phyloP scores from a whole-genome alignment of 768 basidiomycete species.

The Tylopilus plumbeoviolaceoides region DNA sequence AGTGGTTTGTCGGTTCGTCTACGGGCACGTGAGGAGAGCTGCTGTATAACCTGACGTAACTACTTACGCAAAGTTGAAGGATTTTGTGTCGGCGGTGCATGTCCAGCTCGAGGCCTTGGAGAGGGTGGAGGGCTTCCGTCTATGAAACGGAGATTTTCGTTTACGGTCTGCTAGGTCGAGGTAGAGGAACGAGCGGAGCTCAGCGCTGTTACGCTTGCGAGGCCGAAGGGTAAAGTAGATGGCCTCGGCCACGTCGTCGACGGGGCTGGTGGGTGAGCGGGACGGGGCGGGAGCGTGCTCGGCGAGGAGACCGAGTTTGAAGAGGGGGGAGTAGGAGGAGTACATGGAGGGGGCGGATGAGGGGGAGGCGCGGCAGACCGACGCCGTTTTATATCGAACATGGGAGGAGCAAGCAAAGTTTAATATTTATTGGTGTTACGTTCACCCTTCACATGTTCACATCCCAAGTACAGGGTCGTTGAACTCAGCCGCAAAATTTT shows the following conservation, averaged over 20 bases:
- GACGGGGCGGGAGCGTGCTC: constrained; percentile 11
- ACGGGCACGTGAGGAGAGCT: background rate
- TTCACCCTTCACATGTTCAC: constrained; percentile 11
- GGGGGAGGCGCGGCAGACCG: background rate
- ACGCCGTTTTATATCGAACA: constrained; percentile 14
- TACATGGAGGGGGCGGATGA: constrained; percentile 5
- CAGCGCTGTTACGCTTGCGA: constrained; percentile 33
- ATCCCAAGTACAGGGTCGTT: constrained; percentile 12
- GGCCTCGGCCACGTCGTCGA: constrained; percentile 31
- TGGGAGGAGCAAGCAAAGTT: constrained; percentile 14
- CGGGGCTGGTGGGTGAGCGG: background rate
- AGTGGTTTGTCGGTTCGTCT: constrained; percentile 28
- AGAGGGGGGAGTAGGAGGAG: constrained; percentile 53
- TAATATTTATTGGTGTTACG: constrained; percentile 10
- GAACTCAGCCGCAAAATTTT: constrained; percentile 6
- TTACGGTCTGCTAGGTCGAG: constrained; percentile 61
- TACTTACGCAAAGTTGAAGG: constrained; percentile 15
- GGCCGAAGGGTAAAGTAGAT: constrained; percentile 48
- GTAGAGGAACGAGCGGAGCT: constrained; percentile 60
- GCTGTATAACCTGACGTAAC: background rate
- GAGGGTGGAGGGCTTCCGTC: constrained; percentile 31
- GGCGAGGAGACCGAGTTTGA: constrained; percentile 57
- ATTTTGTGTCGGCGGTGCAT: constrained; percentile 11
- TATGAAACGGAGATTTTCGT: constrained; percentile 36
- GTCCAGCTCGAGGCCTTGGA: constrained; percentile 32